Conservation (phyloP, 495 filamentous ascomycete genomes). For the Aspergillus heteromorphus region DNA sequence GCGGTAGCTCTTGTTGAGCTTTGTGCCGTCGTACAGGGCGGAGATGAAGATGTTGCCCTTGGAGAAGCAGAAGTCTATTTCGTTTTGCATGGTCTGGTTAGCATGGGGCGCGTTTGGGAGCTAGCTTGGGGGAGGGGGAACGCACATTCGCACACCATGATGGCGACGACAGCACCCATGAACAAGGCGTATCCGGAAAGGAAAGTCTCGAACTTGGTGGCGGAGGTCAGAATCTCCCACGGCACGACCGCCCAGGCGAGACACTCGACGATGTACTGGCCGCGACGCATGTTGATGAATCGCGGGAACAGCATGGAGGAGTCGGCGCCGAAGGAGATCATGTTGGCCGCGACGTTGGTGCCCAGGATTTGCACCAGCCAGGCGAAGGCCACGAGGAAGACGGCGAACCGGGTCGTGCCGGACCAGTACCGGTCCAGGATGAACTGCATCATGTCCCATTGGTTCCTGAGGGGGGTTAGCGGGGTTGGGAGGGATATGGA, state of each 20-base stretch:
- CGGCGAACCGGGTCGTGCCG: constrained; percentile 28
- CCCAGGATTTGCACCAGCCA: constrained; percentile 27
- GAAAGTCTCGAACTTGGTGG: constrained; percentile 38
- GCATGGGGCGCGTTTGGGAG: background rate
- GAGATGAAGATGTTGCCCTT: constrained; percentile 49
- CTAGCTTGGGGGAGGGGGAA: background rate
- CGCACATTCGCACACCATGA: constrained; percentile 52
- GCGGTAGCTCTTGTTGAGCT: constrained; percentile 30
- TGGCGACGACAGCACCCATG: constrained; percentile 48
- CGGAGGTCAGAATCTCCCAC: constrained; percentile 46
- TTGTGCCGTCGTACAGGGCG: constrained; percentile 22
- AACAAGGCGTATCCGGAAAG: constrained; percentile 41
- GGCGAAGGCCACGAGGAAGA: constrained; percentile 27
- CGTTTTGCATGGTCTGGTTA: background rate
- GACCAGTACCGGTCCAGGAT: constrained; percentile 26
- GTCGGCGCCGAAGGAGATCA: constrained; percentile 31
- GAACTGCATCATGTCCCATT: constrained; percentile 28
- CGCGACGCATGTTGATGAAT: constrained; percentile 33
- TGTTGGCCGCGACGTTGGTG: constrained; percentile 30
- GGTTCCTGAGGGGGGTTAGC: constrained; percentile 18
- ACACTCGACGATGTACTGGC: constrained; percentile 29
- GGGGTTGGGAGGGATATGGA: background rate
- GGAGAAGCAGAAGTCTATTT: constrained; percentile 48
- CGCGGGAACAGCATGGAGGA: constrained; percentile 26
- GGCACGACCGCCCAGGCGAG: constrained; percentile 37